Evolutionary conservation across 768 basidiomycete genomes (phyloP), one percentile per base, ranked within the genome.

Genomic region (Sporobolomyces roseus): DNA sequence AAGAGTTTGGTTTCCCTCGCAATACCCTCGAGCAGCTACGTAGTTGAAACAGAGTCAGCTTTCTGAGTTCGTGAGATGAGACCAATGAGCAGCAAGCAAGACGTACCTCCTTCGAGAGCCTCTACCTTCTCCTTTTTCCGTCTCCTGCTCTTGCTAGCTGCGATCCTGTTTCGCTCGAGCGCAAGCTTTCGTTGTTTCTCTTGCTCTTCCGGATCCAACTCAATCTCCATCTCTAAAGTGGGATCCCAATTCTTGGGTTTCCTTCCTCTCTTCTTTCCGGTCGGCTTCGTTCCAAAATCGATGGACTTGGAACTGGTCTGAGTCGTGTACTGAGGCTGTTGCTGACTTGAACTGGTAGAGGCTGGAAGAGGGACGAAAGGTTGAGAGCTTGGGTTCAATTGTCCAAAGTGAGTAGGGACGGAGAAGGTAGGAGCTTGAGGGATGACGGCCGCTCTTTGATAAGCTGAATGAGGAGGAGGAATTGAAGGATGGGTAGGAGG

Each of bases 71-170:
- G n/a, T n/a, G n/a, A n/a, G n/a, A n/a, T n/a, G n/a, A n/a, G n/a
- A n/a, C 19, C n/a, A 23, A 46, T 13, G 23, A 46, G 21, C 12
- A 14, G 6, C 12, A 46, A 21, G 3, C 19, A 9, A 36, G 17
- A 63, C 65, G 36, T 25, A 64, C 65, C 65, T 29, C 38, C 43
- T 66, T 75, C 74, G 51, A 75, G 68, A 12, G 54, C 19, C 32
- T 56, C 43, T 8, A 75, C 68, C 33, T 61, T 56, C 51, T 73
- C 71, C 71, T 75, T 75, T 61, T 75, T 75, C 56, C 72, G 56
- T 56, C 66, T 30, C 38, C 74, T 50, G 6, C 61, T 64, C 66
- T 75, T 75, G 66, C 68, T 68, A 56, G 74, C 74, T 17, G 74
- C 74, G 29, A 75, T n/a, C 17, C 74, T 25, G 45, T 75, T 75